Percentiles rank a stretch among this genome's conserved stretches.
These are phyloP conservation scores for Russula sp. DNA, from an alignment of 768 basidiomycete species.

Conservation along the genomic window DNA sequence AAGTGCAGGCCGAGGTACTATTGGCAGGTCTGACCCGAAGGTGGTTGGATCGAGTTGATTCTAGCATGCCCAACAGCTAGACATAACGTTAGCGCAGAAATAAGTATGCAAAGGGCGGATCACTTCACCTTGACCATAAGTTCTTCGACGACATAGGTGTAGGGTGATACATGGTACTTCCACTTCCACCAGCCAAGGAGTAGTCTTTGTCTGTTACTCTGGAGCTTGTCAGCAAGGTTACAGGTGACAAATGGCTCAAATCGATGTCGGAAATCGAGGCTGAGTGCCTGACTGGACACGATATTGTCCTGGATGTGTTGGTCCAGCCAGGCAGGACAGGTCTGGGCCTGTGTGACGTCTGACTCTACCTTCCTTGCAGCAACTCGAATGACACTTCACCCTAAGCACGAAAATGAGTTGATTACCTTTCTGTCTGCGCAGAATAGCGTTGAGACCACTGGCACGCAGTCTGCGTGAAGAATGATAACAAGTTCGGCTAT, in stretches of 20 bases:
- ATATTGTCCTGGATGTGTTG: constrained; percentile 25
- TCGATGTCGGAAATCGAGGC: constrained; percentile 27
- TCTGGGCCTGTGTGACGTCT: no score
- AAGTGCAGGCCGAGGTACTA: constrained; percentile 37
- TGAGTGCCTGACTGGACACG: constrained; percentile 21
- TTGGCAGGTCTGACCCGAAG: constrained; percentile 40
- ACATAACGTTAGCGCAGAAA: neutral
- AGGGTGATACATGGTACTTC: constrained; percentile 34
- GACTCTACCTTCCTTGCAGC: no score
- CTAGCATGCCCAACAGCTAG: constrained; percentile 43
- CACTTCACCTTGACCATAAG: constrained; percentile 40
- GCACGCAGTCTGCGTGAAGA: no score
- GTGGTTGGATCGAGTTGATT: constrained; percentile 46
- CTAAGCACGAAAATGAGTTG: no score
- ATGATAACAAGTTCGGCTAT: no score
- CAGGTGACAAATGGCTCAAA: constrained; percentile 26
- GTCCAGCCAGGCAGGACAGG: constrained; percentile 1
- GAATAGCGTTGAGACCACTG: no score
- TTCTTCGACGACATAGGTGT: constrained; percentile 35
- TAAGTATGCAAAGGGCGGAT: neutral
- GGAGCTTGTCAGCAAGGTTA: constrained; percentile 20
- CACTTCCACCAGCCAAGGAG: constrained; percentile 38
- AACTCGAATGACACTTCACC: no score
- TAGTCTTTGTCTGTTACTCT: no score
- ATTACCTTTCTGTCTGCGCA: no score